phyloP scores from a whole-genome alignment of 305 asterid genomes.

The Stenogyne calaminthoides region DNA sequence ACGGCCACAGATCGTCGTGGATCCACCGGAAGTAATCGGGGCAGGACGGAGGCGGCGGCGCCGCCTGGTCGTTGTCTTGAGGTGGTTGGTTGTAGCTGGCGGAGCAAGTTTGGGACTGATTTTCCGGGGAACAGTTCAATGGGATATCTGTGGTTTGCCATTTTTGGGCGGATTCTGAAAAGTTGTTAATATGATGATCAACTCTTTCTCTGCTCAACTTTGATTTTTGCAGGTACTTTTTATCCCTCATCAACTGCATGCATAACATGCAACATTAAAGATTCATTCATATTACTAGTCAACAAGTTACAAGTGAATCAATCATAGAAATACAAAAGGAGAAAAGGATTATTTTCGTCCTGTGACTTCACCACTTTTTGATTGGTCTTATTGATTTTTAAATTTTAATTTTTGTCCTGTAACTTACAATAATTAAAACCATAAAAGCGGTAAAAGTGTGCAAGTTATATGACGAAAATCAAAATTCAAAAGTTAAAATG shows the following conservation, averaged over 20 bases:
- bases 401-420: too few species aligned
- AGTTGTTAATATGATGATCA: not conserved
- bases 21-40: slow-evolving; percentile 73
- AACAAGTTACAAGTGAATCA: too few species aligned
- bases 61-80: not conserved
- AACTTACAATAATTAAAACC: too few species aligned
- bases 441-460: too few species aligned
- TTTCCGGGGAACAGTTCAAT: not conserved
- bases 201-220: not conserved
- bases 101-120: not conserved
- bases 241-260: not conserved
- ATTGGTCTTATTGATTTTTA: too few species aligned
- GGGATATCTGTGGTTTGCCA: not conserved
- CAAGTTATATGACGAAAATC: too few species aligned
- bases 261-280: not conserved
- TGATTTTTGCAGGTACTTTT: not conserved
- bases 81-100: not conserved
- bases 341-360: too few species aligned
- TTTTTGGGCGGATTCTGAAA: not conserved
- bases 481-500: too few species aligned
- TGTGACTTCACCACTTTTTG: too few species aligned
- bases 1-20: slow-evolving; percentile 57
- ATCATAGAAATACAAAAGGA: too few species aligned
- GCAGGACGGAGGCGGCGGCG: slow-evolving; percentile 30
- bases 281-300: too few species aligned